phyloP scores from a whole-genome alignment of 1,284 basidiomycete genomes.

The Lentinula novae-zelandiae region DNA sequence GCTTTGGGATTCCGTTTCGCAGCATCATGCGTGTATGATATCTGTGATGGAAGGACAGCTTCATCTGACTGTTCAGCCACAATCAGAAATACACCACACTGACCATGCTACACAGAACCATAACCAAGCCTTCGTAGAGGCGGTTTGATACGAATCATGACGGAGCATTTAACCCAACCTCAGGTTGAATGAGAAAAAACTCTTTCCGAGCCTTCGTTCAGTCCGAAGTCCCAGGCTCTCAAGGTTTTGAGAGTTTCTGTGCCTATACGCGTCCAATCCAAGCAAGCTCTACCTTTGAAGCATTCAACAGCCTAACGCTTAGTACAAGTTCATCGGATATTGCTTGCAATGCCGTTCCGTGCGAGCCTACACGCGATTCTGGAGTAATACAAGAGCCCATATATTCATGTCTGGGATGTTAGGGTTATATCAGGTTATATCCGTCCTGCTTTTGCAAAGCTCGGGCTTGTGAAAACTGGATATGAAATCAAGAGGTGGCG shows the following conservation, averaged over 20 bases:
- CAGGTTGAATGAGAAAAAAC: neutral
- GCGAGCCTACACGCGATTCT: neutral
- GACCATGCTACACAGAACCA: constrained; percentile 6
- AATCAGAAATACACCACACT: constrained; percentile 1
- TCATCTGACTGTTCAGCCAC: constrained; percentile 5
- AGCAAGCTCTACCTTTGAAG: neutral
- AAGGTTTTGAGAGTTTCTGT: neutral
- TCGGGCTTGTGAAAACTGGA: neutral
- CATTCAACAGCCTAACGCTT: neutral
- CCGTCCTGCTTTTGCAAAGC: no score
- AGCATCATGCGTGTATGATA: constrained; percentile 1
- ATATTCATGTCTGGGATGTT: neutral
- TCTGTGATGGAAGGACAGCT: neutral
- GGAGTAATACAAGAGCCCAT: neutral
- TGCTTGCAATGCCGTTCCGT: neutral
- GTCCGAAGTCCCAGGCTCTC: constrained; percentile 8
- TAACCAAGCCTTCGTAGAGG: neutral
- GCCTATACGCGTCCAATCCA: neutral
- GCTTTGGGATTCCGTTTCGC: neutral
- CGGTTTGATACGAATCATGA: neutral
- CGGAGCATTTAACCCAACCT: neutral
- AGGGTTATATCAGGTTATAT: no score
- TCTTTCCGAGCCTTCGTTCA: neutral
- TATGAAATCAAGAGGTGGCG: neutral
- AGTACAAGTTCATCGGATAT: neutral